Evolutionary conservation across 2,329 filamentous ascomycete genomes (phyloP).

Genomic region (Dothidotthia symphoricarpi): DNA sequence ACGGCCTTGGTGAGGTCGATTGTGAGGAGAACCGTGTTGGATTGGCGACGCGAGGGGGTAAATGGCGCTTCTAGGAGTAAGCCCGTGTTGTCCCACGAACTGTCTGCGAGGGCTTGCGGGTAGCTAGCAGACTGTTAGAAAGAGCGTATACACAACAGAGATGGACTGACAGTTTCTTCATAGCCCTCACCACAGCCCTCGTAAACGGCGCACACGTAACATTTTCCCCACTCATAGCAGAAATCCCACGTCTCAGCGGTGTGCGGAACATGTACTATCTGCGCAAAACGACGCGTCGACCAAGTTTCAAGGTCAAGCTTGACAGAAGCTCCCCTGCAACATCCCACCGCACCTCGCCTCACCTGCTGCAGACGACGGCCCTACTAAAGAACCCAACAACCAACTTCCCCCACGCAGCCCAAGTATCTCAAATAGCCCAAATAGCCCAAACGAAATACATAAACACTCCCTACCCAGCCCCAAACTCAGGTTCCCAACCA

Average conservation of each 20-base stretch:
- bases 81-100: constrained; percentile 95
- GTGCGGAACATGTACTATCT: constrained; percentile 32
- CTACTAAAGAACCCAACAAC: too few relatives aligned
- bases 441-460: too few relatives aligned
- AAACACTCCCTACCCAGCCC: too few relatives aligned
- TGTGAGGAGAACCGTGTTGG: constrained; percentile 72
- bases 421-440: too few relatives aligned
- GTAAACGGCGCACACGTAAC: constrained; percentile 60
- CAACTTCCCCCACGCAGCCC: too few relatives aligned
- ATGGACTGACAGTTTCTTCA: constrained; percentile 69
- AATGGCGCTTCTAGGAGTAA: constrained; percentile 69
- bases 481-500: neutral
- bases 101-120: constrained; percentile 83
- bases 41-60: constrained; percentile 55
- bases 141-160: constrained; percentile 26
- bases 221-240: constrained; percentile 41
- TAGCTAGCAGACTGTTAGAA: constrained; percentile 59
- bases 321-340: too few relatives aligned
- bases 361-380: too few relatives aligned
- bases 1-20: constrained; percentile 89
- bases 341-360: too few relatives aligned
- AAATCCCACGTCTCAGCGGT: constrained; percentile 35
- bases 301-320: too few relatives aligned
- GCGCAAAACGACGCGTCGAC: too few relatives aligned
- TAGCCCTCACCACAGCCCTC: constrained; percentile 68